Evolutionary conservation across 768 basidiomycete species (phyloP).

Genomic region (Lentinula sp.): DNA sequence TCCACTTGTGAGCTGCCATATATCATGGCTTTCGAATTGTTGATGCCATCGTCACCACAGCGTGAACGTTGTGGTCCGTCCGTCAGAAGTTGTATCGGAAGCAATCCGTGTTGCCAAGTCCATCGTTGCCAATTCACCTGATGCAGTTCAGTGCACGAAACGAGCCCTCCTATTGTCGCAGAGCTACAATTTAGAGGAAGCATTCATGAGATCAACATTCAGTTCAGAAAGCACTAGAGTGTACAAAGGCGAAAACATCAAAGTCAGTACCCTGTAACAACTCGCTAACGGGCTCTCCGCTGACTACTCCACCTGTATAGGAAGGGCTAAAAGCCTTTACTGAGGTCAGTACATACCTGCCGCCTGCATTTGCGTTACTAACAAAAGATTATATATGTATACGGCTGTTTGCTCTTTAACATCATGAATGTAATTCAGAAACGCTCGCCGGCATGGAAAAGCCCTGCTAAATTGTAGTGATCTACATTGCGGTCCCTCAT

Average conservation of each 20-base stretch:
- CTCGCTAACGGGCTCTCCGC: too few species aligned
- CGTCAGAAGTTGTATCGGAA: conserved; percentile 45
- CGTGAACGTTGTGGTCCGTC: conserved; percentile 65
- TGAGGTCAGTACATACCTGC: conserved; percentile 32
- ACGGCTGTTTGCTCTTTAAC: neutral
- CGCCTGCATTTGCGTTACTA: neutral
- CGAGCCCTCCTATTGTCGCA: conserved; percentile 55
- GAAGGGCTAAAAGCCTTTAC: conserved; percentile 68
- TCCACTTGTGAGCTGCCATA: conserved; percentile 59
- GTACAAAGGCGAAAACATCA: conserved; percentile 63
- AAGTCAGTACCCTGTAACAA: conserved; percentile 28
- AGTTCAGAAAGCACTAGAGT: conserved; percentile 44
- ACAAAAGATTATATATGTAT: neutral
- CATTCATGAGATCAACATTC: conserved; percentile 37
- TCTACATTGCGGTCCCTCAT: neutral
- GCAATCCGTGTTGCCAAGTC: conserved; percentile 58
- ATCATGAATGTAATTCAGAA: conserved; percentile 20
- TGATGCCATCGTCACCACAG: neutral
- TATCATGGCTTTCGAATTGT: conserved; percentile 5
- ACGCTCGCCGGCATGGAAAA: conserved; percentile 48
- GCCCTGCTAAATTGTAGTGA: conserved; percentile 47
- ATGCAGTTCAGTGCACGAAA: conserved; percentile 74
- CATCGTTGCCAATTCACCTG: conserved; percentile 66
- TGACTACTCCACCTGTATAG: conserved; percentile 22
- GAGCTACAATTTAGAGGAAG: conserved; percentile 44